Evolutionary conservation across 2,329 filamentous ascomycete species (phyloP), one percentile per base, ranked within the genome.

Genomic region (Aspergillus nomiae): DNA sequence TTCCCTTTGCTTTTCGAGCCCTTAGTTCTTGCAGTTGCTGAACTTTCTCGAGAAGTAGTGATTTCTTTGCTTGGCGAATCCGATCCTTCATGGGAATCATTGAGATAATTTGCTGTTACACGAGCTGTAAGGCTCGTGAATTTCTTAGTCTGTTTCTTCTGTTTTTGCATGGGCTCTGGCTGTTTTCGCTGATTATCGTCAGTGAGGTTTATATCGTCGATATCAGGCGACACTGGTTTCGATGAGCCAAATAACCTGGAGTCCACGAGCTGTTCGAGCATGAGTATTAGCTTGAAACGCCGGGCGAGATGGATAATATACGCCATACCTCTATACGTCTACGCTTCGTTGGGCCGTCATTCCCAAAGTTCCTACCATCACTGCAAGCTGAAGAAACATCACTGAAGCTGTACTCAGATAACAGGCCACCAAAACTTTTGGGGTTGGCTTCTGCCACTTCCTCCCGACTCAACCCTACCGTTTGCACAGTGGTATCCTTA

Each of bases 121-220:
- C 91, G 79, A 46, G 88, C 91, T 0, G 92, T 96, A 61, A 96
- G 89, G 0, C 92, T 96, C 46, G 87, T 87, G 0, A 88, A 78
- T 74, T 90, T 94, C 77, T 91, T 92, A 75, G 87, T 88, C 4
- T 84, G 78, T 6, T 82, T 80, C 67, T 87, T 90, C 26, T 66
- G 45, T 45, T 72, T 72, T 55, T 70, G 71, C 45, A 65, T 67
- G 9, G 61, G 5, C 24, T 65, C 63, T 10, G 62, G 63, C 4
- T 61, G 62, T 57, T 65, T 62, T 24, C 59, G 43, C 50, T 63
- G 45, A 1, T 64, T 64, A n/a, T 59, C 63, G 26, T 71, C 65
- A 3, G 59, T 62, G n/a, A 60, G 56, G 11, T 24, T 24, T n/a
- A 66, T 65, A 5, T 62, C 65, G 16, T 59, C 64, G 26, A 50